Evolutionary conservation across 1,139 yeast species (phyloP).

Genomic region (Hyphopichia buzzinii): DNA sequence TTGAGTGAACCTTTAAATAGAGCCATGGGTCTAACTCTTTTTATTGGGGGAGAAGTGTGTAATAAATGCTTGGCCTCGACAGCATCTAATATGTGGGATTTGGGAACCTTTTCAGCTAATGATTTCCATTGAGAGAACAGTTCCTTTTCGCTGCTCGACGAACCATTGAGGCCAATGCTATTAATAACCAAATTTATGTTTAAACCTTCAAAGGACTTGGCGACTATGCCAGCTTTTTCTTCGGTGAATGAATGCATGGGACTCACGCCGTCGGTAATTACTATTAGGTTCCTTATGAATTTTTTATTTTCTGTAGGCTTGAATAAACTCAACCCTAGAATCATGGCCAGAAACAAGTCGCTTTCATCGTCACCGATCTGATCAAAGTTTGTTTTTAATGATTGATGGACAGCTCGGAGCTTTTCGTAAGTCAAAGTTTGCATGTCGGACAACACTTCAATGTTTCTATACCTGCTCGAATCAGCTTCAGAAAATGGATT

Average conservation of each 20-base stretch:
- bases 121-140: conserved; percentile 15
- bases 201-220: not conserved
- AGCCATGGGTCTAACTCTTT: conserved; percentile 36
- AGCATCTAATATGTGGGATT: conserved; percentile 12
- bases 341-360: conserved; percentile 26
- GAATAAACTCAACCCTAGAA: conserved; percentile 30
- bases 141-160: conserved; percentile 7
- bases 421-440: conserved; percentile 20
- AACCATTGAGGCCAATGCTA: conserved; percentile 21
- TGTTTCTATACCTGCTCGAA: conserved; percentile 22
- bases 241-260: conserved; percentile 12
- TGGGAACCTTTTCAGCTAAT: conserved; percentile 7
- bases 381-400: conserved; percentile 13
- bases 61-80: conserved; percentile 13
- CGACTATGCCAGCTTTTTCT: conserved; percentile 1
- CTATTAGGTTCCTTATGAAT: conserved; percentile 38
- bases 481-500: conserved; percentile 16
- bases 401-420: conserved; percentile 1
- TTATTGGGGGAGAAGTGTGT: conserved; percentile 23
- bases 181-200: conserved; percentile 24
- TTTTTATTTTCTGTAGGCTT: conserved; percentile 26
- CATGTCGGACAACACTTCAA: conserved; percentile 23
- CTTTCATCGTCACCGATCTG: conserved; percentile 14
- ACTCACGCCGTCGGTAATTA: conserved; percentile 41
- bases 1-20: conserved; percentile 37